Conservation (phyloP, 164 flowering plant genomes). For the Dillenia suffruticosa region DNA sequence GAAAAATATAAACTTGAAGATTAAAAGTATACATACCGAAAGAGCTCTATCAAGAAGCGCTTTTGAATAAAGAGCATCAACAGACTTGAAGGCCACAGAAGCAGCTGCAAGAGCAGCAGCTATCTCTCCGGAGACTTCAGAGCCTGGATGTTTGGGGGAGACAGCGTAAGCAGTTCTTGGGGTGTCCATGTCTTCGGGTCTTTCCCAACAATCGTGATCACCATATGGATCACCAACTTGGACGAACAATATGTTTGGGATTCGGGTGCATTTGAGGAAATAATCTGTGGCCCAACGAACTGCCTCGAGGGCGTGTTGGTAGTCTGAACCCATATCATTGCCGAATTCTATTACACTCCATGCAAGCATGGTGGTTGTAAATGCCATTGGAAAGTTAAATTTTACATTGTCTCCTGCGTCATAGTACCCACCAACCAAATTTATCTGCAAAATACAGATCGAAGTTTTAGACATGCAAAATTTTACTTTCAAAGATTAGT, state of each 20-base stretch:
- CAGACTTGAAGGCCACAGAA: slow-evolving; percentile 36
- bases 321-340: slow-evolving; percentile 40
- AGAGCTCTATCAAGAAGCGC: slow-evolving; percentile 40
- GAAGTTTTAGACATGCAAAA: no score
- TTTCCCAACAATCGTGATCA: slow-evolving; percentile 73
- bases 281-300: slow-evolving; percentile 76
- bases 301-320: slow-evolving; percentile 43
- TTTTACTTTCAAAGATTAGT: no score
- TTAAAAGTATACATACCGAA: slow-evolving; percentile 19
- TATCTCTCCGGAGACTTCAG: slow-evolving; percentile 68
- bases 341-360: slow-evolving; percentile 74
- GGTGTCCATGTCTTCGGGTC: slow-evolving; percentile 90
- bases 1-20: no score
- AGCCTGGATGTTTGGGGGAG: slow-evolving; percentile 38
- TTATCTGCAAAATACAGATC: slow-evolving; percentile 33
- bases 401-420: slow-evolving; percentile 88
- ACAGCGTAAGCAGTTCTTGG: slow-evolving; percentile 40
- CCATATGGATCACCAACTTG: slow-evolving; percentile 59
- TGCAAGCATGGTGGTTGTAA: slow-evolving; percentile 61
- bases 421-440: slow-evolving; percentile 80
- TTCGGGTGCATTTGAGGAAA: slow-evolving; percentile 57
- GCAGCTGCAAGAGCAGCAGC: slow-evolving; percentile 80
- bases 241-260: slow-evolving; percentile 40
- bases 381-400: slow-evolving; percentile 87
- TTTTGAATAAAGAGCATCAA: slow-evolving; percentile 34